Evolutionary conservation across 2,329 filamentous ascomycete species (phyloP).

Genomic region (Paraphaeosphaeria minitans): DNA sequence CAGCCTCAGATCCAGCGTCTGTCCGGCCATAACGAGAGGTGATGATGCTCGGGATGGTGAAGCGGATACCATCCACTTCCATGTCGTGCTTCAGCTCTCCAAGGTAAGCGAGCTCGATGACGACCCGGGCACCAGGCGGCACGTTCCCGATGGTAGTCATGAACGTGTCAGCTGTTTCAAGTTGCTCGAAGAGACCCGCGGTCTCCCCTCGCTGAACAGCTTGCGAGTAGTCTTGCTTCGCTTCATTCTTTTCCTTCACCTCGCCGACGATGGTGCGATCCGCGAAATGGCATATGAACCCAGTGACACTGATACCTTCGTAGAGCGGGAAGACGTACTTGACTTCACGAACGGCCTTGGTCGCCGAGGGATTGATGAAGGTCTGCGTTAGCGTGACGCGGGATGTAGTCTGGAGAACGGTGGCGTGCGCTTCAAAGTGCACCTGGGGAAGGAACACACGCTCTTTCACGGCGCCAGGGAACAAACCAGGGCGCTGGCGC

Average conservation of each 20-base stretch:
- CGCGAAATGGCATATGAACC: conserved; percentile 68
- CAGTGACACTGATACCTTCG: conserved; percentile 72
- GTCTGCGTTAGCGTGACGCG: conserved; percentile 61
- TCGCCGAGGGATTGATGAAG: conserved; percentile 63
- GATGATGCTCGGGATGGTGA: conserved; percentile 70
- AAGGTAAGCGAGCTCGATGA: conserved; percentile 68
- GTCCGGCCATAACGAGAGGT: conserved; percentile 68
- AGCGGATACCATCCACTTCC: conserved; percentile 68
- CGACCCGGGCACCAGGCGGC: conserved; percentile 60
- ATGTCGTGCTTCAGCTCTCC: conserved; percentile 75
- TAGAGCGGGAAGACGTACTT: conserved; percentile 74
- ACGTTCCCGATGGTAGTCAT: conserved; percentile 71
- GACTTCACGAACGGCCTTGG: conserved; percentile 57
- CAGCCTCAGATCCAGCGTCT: conserved; percentile 38
- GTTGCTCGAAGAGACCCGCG: conserved; percentile 69
- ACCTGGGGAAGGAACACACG: conserved; percentile 62
- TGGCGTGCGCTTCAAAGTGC: conserved; percentile 63
- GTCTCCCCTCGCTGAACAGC: conserved; percentile 64
- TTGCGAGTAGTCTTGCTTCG: conserved; percentile 63
- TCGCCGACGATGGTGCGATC: conserved; percentile 65
- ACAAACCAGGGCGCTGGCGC: not conserved
- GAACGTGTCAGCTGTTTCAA: conserved; percentile 69
- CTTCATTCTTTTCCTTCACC: conserved; percentile 69
- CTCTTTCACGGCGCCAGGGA: not conserved
- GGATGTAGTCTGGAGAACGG: conserved; percentile 62